phyloP scores from a whole-genome alignment of 768 basidiomycete genomes.

The Boletus rex-veris region DNA sequence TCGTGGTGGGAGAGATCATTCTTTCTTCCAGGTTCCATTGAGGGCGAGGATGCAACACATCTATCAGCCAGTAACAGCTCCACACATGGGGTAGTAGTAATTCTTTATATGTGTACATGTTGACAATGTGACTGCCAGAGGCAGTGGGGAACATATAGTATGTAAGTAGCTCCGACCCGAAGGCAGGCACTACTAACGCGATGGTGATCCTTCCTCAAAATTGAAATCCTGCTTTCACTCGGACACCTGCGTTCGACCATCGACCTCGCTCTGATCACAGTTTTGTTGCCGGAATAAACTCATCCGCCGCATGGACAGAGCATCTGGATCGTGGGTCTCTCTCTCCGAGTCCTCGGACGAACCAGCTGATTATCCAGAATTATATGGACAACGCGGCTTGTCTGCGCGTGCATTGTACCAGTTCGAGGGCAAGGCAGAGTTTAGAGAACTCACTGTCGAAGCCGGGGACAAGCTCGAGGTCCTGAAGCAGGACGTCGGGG shows the following conservation, averaged over 20 bases:
- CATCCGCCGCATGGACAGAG: constrained; percentile 75
- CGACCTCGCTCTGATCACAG: constrained; percentile 34
- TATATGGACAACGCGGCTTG: constrained; percentile 36
- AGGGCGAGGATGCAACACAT: no score
- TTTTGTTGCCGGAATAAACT: constrained; percentile 77
- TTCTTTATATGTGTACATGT: no score
- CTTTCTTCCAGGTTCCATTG: no score
- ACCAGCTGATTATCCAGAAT: constrained; percentile 34
- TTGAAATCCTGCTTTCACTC: constrained; percentile 10
- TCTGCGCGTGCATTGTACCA: constrained; percentile 68
- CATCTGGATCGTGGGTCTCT: constrained; percentile 45
- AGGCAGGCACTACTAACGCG: background rate
- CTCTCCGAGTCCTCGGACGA: no score
- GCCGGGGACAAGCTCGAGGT: constrained; percentile 71
- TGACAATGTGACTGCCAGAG: no score
- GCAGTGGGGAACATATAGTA: no score
- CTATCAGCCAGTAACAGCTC: no score
- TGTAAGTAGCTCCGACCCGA: background rate
- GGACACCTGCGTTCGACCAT: constrained; percentile 20
- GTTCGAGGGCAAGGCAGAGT: constrained; percentile 74
- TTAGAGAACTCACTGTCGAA: constrained; percentile 62
- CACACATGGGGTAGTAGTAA: no score
- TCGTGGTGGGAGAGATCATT: no score
- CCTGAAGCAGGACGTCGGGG: constrained; percentile 67
- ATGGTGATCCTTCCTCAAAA: constrained; percentile 39